Conservation (phyloP, 768 basidiomycete genomes). For the Lyophyllum atratum region DNA sequence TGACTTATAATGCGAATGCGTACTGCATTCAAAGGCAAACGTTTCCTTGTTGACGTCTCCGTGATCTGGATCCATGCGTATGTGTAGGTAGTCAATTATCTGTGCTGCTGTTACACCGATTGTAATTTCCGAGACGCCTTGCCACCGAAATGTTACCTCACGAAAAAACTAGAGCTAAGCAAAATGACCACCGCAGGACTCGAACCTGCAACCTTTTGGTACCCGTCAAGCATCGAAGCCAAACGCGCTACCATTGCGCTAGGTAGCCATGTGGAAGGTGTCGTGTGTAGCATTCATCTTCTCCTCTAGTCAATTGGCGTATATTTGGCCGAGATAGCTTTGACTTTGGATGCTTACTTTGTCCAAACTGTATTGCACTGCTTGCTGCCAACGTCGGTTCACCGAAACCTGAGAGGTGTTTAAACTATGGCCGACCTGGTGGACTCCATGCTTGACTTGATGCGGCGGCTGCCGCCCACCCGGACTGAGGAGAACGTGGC, state of each 20-base stretch:
- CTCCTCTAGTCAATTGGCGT: neutral
- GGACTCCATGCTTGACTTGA: constrained; percentile 93
- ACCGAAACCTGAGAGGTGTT: neutral
- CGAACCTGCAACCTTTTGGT: constrained; percentile 98
- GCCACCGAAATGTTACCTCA: too few relatives aligned
- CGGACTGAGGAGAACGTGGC: constrained; percentile 86
- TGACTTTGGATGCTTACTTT: neutral
- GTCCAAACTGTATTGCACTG: neutral
- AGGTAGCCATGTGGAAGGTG: constrained; percentile 69
- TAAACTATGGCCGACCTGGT: constrained; percentile 71
- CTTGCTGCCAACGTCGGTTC: neutral
- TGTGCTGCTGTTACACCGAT: too few relatives aligned
- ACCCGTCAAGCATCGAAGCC: constrained; percentile 63
- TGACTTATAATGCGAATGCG: too few relatives aligned
- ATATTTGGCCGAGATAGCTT: neutral
- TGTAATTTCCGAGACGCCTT: too few relatives aligned
- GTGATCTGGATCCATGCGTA: too few relatives aligned
- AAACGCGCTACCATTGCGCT: constrained; percentile 96
- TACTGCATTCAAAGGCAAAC: too few relatives aligned
- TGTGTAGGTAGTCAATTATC: too few relatives aligned
- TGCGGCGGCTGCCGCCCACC: constrained; percentile 93
- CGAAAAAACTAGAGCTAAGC: too few relatives aligned
- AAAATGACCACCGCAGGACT: constrained; percentile 90
- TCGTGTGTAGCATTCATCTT: neutral
- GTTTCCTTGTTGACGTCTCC: too few relatives aligned